These are phyloP conservation scores for Tetrahymena borealis DNA, from an alignment of 73 alveolate species.

Conservation along the genomic window DNA sequence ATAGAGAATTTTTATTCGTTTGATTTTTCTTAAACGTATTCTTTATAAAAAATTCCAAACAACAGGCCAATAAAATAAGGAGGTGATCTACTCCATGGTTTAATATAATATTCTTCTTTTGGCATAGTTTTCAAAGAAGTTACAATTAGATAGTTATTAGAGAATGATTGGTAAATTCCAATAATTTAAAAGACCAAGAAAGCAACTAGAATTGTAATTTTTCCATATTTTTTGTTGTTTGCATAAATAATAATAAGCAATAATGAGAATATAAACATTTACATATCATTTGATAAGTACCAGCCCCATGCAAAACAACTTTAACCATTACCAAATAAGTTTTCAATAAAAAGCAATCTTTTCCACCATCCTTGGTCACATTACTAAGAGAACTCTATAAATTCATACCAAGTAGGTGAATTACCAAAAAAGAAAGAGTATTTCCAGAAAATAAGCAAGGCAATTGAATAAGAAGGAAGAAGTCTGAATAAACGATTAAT, in stretches of 20 bases:
- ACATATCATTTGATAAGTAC: constrained; percentile 13
- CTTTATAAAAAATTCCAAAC: constrained; percentile 22
- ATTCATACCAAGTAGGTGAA: constrained; percentile 11
- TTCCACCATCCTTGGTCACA: background rate
- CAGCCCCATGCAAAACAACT: constrained; percentile 33
- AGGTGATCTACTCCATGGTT: constrained; percentile 16
- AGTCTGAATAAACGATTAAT: constrained; percentile 8
- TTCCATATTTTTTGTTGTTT: background rate
- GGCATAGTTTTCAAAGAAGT: background rate
- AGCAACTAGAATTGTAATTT: background rate
- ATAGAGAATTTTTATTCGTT: too few species aligned
- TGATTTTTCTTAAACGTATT: too few species aligned
- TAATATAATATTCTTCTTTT: background rate
- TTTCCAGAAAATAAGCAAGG: background rate
- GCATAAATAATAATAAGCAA: constrained; percentile 7
- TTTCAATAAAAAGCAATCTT: constrained; percentile 3
- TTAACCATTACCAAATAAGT: background rate
- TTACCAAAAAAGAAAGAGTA: background rate
- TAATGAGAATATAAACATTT: constrained; percentile 9
- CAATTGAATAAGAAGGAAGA: constrained; percentile 7
- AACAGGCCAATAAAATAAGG: constrained; percentile 19
- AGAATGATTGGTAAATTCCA: background rate
- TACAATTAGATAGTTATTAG: background rate
- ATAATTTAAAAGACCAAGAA: background rate
- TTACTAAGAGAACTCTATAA: background rate